These are phyloP conservation scores for Cytospora piceae DNA, from an alignment of 2,329 filamentous ascomycete genomes.

Conservation along the genomic window DNA sequence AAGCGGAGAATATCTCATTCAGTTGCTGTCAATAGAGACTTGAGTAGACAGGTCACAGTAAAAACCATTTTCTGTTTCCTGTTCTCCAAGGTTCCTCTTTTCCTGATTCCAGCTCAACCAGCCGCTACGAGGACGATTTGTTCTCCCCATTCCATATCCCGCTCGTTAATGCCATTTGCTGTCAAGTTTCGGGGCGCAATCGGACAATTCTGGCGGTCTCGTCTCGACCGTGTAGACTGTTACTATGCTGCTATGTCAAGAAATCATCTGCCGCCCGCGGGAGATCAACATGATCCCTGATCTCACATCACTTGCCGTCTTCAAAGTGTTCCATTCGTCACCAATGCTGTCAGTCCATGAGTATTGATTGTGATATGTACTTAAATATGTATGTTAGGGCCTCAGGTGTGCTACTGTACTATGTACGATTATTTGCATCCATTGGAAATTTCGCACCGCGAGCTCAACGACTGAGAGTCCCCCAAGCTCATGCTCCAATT, in stretches of 20 bases:
- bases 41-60: background rate
- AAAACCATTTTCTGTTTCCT: background rate
- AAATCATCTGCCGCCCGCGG: background rate
- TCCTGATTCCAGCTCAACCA: background rate
- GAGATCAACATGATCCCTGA: constrained; percentile 3
- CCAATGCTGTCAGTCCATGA: background rate
- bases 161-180: no score
- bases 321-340: background rate
- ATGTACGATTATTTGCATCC: no score
- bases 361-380: background rate
- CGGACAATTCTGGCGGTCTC: no score
- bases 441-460: no score
- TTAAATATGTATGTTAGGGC: background rate
- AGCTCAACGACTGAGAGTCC: no score
- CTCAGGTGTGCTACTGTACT: background rate
- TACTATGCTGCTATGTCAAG: background rate
- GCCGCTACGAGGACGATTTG: background rate
- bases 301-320: background rate
- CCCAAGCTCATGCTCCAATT: no score
- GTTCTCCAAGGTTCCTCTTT: no score
- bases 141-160: no score
- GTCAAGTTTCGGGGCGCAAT: no score
- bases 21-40: background rate
- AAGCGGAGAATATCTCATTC: background rate
- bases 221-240: background rate